These are phyloP conservation scores for Saccharomyces paradoxus DNA, from an alignment of 805 yeast species.

Conservation along the genomic window DNA sequence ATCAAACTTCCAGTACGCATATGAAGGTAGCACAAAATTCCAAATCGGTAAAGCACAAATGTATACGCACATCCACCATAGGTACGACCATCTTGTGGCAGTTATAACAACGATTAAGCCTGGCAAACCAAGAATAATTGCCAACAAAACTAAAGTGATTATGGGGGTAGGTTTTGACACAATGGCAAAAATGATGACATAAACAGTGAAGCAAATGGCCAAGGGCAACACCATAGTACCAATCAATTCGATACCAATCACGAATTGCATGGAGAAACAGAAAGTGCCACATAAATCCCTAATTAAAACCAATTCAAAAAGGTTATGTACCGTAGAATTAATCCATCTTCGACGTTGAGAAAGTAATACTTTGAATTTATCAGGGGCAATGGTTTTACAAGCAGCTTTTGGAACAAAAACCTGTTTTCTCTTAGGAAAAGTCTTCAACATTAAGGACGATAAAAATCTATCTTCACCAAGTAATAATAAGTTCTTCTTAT, in stretches of 20 bases:
- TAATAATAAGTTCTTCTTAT: slow-evolving; percentile 73
- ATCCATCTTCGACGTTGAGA: slow-evolving; percentile 97
- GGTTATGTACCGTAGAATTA: slow-evolving; percentile 86
- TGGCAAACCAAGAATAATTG: slow-evolving; percentile 75
- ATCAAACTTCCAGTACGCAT: slow-evolving; percentile 92
- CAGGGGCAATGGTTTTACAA: slow-evolving; percentile 88
- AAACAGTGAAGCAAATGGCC: slow-evolving; percentile 74
- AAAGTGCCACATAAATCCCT: slow-evolving; percentile 89
- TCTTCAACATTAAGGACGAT: slow-evolving; percentile 75
- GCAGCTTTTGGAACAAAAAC: slow-evolving; percentile 84
- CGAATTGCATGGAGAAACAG: slow-evolving; percentile 92
- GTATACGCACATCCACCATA: slow-evolving; percentile 74
- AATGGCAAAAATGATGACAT: slow-evolving; percentile 65
- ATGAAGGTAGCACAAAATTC: slow-evolving; percentile 81
- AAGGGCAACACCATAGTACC: slow-evolving; percentile 88
- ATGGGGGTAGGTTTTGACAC: slow-evolving; percentile 69
- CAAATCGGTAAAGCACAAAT: slow-evolving; percentile 81
- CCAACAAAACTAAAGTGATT: slow-evolving; percentile 68
- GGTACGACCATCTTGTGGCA: slow-evolving; percentile 61
- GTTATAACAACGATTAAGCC: slow-evolving; percentile 75
- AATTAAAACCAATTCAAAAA: slow-evolving; percentile 78
- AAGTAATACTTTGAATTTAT: slow-evolving; percentile 62
- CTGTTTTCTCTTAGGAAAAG: slow-evolving; percentile 85
- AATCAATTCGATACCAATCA: slow-evolving; percentile 70
- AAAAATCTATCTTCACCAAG: slow-evolving; percentile 88